phyloP scores from a whole-genome alignment of 1,139 yeast genomes.

The Yamadazyma buinensis region DNA sequence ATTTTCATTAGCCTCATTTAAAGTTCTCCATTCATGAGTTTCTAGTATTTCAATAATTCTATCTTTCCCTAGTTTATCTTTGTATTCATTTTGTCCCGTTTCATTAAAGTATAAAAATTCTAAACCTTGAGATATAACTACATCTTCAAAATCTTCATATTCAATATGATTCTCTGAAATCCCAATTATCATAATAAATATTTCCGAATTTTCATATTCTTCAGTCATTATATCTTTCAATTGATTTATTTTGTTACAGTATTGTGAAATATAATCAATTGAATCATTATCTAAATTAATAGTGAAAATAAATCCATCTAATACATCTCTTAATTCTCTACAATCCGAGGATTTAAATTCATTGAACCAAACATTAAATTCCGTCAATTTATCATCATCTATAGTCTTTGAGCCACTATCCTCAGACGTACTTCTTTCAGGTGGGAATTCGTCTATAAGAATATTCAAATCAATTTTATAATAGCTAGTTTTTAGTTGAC shows the following conservation, averaged over 20 bases:
- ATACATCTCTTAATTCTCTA: conserved; percentile 33
- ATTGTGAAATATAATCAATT: conserved; percentile 12
- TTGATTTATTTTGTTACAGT: conserved; percentile 15
- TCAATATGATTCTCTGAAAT: conserved; percentile 8
- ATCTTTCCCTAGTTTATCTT: conserved; percentile 25
- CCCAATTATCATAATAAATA: conserved; percentile 27
- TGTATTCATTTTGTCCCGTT: conserved; percentile 23
- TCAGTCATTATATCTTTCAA: conserved; percentile 14
- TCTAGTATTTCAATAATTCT: conserved; percentile 35
- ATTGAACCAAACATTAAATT: conserved; percentile 23
- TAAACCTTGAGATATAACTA: conserved; percentile 24
- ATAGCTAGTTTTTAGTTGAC: conserved; percentile 30
- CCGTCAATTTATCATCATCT: conserved; percentile 8
- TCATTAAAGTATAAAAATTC: conserved; percentile 27
- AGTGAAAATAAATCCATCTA: conserved; percentile 39
- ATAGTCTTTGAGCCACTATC: conserved; percentile 9
- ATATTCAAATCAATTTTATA: conserved; percentile 26
- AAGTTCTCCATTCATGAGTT: conserved; percentile 38
- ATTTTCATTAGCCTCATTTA: conserved; percentile 10
- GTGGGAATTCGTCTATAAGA: conserved; percentile 40
- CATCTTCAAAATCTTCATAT: conserved; percentile 27
- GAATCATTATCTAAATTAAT: conserved; percentile 20
- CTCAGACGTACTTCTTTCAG: conserved; percentile 4
- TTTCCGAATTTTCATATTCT: conserved; percentile 16
- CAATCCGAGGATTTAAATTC: conserved; percentile 31